Evolutionary conservation across 768 basidiomycete genomes (phyloP).

Genomic region (Termitomyces sp.): DNA sequence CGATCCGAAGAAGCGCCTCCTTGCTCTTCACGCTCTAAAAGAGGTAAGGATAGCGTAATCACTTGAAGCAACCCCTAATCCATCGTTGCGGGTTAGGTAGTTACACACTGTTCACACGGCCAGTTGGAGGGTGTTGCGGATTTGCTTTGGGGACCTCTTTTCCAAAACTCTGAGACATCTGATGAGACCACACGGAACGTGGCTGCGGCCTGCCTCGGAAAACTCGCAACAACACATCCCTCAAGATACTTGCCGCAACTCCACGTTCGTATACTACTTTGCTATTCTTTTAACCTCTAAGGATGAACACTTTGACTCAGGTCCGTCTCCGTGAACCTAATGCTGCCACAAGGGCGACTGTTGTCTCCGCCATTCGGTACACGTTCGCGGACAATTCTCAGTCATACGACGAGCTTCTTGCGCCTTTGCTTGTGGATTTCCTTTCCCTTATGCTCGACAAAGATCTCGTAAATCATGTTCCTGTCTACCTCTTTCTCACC

Average conservation of each 20-base stretch:
- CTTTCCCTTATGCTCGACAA: slow-evolving; percentile 84
- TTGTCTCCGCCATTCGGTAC: slow-evolving; percentile 90
- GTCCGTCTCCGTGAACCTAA: slow-evolving; percentile 64
- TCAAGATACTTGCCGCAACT: slow-evolving; percentile 89
- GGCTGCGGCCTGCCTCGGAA: slow-evolving; percentile 94
- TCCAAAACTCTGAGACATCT: slow-evolving; percentile 83
- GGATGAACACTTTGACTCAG: slow-evolving; percentile 24
- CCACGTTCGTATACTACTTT: slow-evolving; percentile 57
- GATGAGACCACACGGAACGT: slow-evolving; percentile 94
- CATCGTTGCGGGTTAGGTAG: slow-evolving; percentile 50
- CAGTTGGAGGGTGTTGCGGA: slow-evolving; percentile 88
- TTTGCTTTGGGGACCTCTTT: slow-evolving; percentile 86
- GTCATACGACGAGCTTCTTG: slow-evolving; percentile 86
- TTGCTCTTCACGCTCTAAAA: slow-evolving; percentile 89
- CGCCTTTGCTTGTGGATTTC: slow-evolving; percentile 87
- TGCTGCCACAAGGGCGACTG: slow-evolving; percentile 76
- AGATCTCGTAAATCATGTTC: slow-evolving; percentile 60
- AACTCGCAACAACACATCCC: slow-evolving; percentile 89
- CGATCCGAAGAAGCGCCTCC: slow-evolving; percentile 72
- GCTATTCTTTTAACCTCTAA: not conserved
- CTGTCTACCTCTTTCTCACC: not conserved
- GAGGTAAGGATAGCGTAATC: slow-evolving; percentile 49
- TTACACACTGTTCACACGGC: slow-evolving; percentile 82
- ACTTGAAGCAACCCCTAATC: not conserved
- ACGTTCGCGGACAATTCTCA: slow-evolving; percentile 85